Evolutionary conservation across 1,284 basidiomycete species (phyloP), one percentile per base, ranked within the genome.

Genomic region (Naganishia albida): DNA sequence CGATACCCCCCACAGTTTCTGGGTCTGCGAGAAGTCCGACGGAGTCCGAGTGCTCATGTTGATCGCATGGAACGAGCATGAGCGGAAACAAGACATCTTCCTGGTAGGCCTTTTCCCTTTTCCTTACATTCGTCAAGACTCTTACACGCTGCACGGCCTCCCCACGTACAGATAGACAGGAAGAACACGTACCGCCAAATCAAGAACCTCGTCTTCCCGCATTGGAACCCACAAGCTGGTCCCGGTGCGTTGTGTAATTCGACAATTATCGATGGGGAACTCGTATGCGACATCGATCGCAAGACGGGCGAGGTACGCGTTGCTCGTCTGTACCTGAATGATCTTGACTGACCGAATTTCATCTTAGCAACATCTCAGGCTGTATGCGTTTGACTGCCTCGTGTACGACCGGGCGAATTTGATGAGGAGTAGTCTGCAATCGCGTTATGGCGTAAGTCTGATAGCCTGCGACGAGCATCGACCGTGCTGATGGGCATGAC

Each of bases 1-100:
- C 7, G 3, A 20, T 20, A 42, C 7, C 25, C 55, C 20, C 42
- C 40, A 42, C 72, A 96, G 93, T 77, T 99, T 90, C 77, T 99
- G 95, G 95, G 95, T 99, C 34, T 97, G 93, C 80, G 96, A 99
- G 81, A 99, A 99, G 82, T 96, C 93, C n/a, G 96, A 99, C 75
- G 96, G 96, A 2, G 81, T 98, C 62, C 86, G 96, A 48, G 91
- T 99, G 38, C 82, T 99, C 49, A 85, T 98, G 53, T 82, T 96
- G 67, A 84, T 99, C 56, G 84, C 88, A 46, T 78, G 82, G 60
- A 81, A 83, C 25, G 78, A 83, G 10, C 68, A 72, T 25, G 82
- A 83, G 43, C 83, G 82, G 30, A 70, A 70, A 20, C 94, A 98
- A 78, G 84, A 84, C 53, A 86, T 91, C 2, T 96, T 87, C 79